Percentiles rank a stretch among this genome's conserved stretches.
phyloP scores from a whole-genome alignment of 805 yeast genomes.

The Yamadazyma scolyti region DNA sequence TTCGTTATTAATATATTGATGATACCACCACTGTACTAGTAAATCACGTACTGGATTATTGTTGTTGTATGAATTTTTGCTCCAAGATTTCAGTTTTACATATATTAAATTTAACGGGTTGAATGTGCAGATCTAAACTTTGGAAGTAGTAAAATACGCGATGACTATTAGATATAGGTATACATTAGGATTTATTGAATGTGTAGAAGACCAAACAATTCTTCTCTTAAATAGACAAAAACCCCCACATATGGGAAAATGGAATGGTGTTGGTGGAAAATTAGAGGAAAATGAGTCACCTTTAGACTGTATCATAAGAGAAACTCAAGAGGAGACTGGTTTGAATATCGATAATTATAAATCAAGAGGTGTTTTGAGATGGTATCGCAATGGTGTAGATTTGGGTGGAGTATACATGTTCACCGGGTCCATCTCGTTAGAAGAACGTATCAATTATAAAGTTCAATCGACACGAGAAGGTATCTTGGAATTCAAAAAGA shows the following conservation, averaged over 20 bases:
- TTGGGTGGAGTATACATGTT: slow-evolving; percentile 38
- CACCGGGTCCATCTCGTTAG: slow-evolving; percentile 29
- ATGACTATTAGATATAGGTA: slow-evolving; percentile 12
- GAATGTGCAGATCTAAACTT: too few species aligned
- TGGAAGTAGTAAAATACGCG: too few species aligned
- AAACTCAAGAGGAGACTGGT: slow-evolving; percentile 41
- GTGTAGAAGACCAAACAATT: slow-evolving; percentile 26
- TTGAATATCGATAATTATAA: slow-evolving; percentile 22
- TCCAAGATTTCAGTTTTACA: too few species aligned
- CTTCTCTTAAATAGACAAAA: slow-evolving; percentile 38
- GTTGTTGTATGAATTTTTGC: too few species aligned
- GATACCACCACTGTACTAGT: too few species aligned
- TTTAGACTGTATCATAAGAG: slow-evolving; percentile 37
- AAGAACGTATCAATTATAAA: slow-evolving; percentile 18
- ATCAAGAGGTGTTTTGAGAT: slow-evolving; percentile 32
- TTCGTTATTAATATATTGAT: too few species aligned
- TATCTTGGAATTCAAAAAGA: slow-evolving; percentile 38
- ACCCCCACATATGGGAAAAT: slow-evolving; percentile 45
- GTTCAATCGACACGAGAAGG: slow-evolving; percentile 31
- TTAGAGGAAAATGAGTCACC: slow-evolving; percentile 32
- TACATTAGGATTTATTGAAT: slow-evolving; percentile 24
- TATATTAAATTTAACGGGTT: too few species aligned
- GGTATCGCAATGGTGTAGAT: slow-evolving; percentile 24
- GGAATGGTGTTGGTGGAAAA: slow-evolving; percentile 48
- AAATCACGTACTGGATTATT: too few species aligned